Conservation (phyloP, 2,329 filamentous ascomycete genomes). For the Calonectria leucothoes region DNA sequence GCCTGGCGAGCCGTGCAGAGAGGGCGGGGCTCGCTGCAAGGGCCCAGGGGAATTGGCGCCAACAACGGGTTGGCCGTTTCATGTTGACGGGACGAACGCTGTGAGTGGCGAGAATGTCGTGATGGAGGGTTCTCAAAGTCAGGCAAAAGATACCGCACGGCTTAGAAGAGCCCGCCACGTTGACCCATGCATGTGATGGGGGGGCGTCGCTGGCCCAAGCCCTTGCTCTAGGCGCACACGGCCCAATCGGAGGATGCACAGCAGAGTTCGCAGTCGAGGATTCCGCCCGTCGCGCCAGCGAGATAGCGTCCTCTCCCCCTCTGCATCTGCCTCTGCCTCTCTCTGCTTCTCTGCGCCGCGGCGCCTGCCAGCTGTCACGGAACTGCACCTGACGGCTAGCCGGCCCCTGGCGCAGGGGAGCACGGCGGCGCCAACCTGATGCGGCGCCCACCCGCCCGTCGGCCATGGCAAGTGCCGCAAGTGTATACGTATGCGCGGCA, state of each 20-base stretch:
- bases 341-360: not conserved
- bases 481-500: not conserved
- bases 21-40: conserved; percentile 17
- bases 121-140: conserved; percentile 3
- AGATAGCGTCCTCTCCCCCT: not conserved
- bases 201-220: conserved; percentile 1
- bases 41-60: conserved; percentile 15
- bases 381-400: not conserved
- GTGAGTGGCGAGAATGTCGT: conserved; percentile 19
- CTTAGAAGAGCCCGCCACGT: conserved; percentile 13
- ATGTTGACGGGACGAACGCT: conserved; percentile 2
- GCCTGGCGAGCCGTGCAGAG: conserved; percentile 1
- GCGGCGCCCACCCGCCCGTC: not conserved
- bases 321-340: not conserved
- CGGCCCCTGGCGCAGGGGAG: not conserved
- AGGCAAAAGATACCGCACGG: not conserved
- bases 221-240: not conserved
- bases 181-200: conserved; percentile 18
- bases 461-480: not conserved
- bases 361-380: conserved; percentile 1
- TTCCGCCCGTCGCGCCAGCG: not conserved
- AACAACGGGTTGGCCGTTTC: conserved; percentile 14
- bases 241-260: conserved; percentile 7
- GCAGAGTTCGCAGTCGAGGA: conserved; percentile 1
- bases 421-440: not conserved